These are phyloP conservation scores for Malassezia furfur DNA, from an alignment of 1,284 basidiomycete genomes.

Conservation along the genomic window DNA sequence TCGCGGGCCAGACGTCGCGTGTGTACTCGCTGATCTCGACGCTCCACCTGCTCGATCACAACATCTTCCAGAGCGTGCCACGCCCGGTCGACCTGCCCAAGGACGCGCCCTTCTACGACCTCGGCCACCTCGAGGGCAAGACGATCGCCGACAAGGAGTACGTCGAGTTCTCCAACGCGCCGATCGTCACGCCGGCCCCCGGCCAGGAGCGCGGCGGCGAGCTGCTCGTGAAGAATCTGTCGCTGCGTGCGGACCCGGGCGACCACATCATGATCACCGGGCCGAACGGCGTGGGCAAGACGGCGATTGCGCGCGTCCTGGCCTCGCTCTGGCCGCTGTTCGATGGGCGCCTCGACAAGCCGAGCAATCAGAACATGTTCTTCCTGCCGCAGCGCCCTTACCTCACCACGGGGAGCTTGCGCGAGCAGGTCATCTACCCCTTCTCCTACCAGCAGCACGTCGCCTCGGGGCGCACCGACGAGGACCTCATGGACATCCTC, in stretches of 20 bases:
- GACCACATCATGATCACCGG: conserved; percentile 92
- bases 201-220: conserved; percentile 54
- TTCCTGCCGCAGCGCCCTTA: conserved; percentile 88
- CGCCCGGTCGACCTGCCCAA: conserved; percentile 31
- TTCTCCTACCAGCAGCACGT: conserved; percentile 40
- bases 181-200: conserved; percentile 63
- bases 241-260: conserved; percentile 62
- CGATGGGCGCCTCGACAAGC: conserved; percentile 46
- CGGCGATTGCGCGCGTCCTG: conserved; percentile 77
- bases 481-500: conserved; percentile 64
- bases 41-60: conserved; percentile 55
- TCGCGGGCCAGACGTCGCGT: conserved; percentile 81
- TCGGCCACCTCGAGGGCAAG: conserved; percentile 49
- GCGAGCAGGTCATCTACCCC: conserved; percentile 64
- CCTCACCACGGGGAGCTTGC: conserved; percentile 71
- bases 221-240: conserved; percentile 65
- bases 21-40: conserved; percentile 79
- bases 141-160: conserved; percentile 18
- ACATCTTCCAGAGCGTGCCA: conserved; percentile 39
- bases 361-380: conserved; percentile 56
- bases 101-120: conserved; percentile 39
- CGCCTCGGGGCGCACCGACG: conserved; percentile 55
- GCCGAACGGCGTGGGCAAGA: conserved; percentile 74
- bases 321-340: conserved; percentile 72
- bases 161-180: conserved; percentile 52